phyloP scores from a whole-genome alignment of 2,329 filamentous ascomycete species.

The Cordyceps cateniannulata region DNA sequence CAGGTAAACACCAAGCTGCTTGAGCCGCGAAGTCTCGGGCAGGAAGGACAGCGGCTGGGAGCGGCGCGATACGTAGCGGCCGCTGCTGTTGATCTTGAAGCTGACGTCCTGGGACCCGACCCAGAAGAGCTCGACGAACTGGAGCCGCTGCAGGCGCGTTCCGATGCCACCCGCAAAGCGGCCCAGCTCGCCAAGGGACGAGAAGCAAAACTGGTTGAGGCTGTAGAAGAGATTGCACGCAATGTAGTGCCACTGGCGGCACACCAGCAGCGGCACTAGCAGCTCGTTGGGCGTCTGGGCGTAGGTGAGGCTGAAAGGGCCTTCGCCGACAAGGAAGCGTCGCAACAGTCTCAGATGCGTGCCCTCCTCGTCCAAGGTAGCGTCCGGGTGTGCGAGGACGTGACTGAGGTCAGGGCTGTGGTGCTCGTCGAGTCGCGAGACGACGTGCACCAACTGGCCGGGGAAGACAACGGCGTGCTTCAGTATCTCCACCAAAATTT shows the following conservation, averaged over 20 bases:
- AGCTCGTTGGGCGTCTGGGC: conserved; percentile 29
- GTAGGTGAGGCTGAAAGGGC: conserved; percentile 25
- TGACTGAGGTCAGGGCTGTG: background rate
- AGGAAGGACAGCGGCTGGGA: conserved; percentile 31
- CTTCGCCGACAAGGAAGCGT: conserved; percentile 33
- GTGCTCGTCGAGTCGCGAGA: conserved; percentile 37
- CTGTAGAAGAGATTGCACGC: conserved; percentile 41
- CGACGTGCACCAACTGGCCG: conserved; percentile 29
- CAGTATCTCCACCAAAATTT: conserved; percentile 31
- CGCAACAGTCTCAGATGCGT: conserved; percentile 22
- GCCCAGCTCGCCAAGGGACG: conserved; percentile 45
- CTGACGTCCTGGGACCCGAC: conserved; percentile 30
- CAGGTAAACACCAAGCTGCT: conserved; percentile 34
- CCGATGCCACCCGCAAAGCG: conserved; percentile 40
- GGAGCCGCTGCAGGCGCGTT: conserved; percentile 34
- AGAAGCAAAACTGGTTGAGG: conserved; percentile 43
- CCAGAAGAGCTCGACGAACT: conserved; percentile 39
- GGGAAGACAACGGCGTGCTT: conserved; percentile 28
- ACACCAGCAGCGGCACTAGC: conserved; percentile 33
- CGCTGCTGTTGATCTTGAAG: conserved; percentile 10
- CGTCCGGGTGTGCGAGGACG: background rate
- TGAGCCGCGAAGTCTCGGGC: conserved; percentile 30
- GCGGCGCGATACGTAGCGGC: conserved; percentile 30
- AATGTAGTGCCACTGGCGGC: conserved; percentile 33
- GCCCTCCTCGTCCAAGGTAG: conserved; percentile 8